Base-by-base conservation (phyloP, 345 rosid genomes). In the Aegle marmelos region DNA sequence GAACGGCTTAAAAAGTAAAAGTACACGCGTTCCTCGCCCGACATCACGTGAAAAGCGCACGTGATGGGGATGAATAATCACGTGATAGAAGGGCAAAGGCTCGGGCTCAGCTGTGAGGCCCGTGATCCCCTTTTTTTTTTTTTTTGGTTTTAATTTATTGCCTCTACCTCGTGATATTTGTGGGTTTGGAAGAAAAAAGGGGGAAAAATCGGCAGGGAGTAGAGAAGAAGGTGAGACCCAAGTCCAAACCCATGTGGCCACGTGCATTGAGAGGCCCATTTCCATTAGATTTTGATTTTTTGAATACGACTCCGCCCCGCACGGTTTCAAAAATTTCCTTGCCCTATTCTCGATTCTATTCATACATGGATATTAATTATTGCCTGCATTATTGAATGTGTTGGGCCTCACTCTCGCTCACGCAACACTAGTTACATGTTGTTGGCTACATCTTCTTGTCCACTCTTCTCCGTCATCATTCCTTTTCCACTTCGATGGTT, bases 391-490 rank as follows among this genome's bases (percentile, higher is more conserved):
- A 53, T 53, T 53, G 57, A 45, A 16, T 53, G 21, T 53, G 57
- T 1, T 53, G 57, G 57, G 5, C 22, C 57, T 53, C 57, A 4
- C 57, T 17, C 50, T 17, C 57, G 5, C 57, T 17, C 50, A 45
- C 17, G 50, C 50, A 11, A 5, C 22, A 5, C 22, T 17, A 4
- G 57, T 17, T 17, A n/a, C n/a, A 41, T 50, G 21, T 45, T 37
- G n/a, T 33, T 71, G 75, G 50, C 75, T 48, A 54, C 75, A 30
- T 60, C 75, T 45, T 6, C 0, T 69, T 31, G 61, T 61, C 70
- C 14, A 17, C 57, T 14, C 39, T 10, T 1, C 50, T 66, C 17
- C 57, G 28, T 27, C 60, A 8, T 74, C 39, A 9, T 56, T 45
- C 45, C n/a, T 7, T 36, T 62, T 36, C n/a, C 2, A 17, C 57